Base-by-base conservation (phyloP, 2,329 filamentous ascomycete genomes). In the Venturia carpophila region DNA sequence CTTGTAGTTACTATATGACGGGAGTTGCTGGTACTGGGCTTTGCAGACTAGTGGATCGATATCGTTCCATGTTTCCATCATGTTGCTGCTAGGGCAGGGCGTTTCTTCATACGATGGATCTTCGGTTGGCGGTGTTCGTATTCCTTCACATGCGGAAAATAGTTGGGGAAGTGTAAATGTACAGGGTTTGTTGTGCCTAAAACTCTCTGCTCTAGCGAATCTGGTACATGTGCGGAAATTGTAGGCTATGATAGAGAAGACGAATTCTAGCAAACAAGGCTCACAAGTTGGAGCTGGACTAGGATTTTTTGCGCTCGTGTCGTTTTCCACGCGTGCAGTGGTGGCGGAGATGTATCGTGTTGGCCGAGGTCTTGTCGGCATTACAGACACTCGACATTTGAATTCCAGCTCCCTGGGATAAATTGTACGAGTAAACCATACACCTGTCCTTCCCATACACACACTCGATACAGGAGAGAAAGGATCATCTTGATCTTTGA, bases 161-260 rank as follows among this genome's bases (percentile, higher is more conserved):
- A 58, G 52, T 58, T 34, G 13, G 52, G 52, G 13, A 37, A 41
- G 39, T n/a, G 27, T 58, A 37, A 58, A 58, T 34, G 30, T 58
- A 37, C 30, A 37, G 52, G 52, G 37, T 58, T 9, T 37, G 52
- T n/a, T 55, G 49, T n/a, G 24, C 30, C 52, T n/a, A 37, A 19
- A 58, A 58, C 47, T 58, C 52, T 58, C 52, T 34, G 30, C 52
- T 58, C 52, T 37, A 37, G 15, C 17, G 30, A 58, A 58, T 58
- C 30, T 19, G 52, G 52, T 30, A 30, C 27, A 21, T 58, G 30
- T 58, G 27, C 27, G 27, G 30, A 37, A 34, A n/a, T 37, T 58
- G 52, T 58, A 58, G 21, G 52, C 52, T 58, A 58, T 37, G 30
- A 11, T 58, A 58, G 30, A 37, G 30, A 19, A n/a, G 15, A 34